Evolutionary conservation across 371 early-diverging fungal genomes (phyloP).

Genomic region (Mortierella sp.): DNA sequence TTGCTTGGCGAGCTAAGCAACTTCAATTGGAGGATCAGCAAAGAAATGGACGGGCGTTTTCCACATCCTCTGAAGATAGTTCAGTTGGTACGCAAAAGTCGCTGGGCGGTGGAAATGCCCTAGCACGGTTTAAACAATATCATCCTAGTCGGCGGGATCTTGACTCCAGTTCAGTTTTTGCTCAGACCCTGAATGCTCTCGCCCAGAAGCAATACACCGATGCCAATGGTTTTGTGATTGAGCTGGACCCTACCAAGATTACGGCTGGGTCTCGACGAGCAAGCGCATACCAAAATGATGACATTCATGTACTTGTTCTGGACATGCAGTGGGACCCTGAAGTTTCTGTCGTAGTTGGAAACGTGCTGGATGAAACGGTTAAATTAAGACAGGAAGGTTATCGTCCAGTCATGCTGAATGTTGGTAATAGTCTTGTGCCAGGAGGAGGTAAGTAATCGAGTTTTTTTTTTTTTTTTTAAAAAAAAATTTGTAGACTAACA

Average conservation of each 20-base stretch:
- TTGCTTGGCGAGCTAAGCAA: constrained; percentile 45
- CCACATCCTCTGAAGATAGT: background rate
- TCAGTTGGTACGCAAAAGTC: background rate
- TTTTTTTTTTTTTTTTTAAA: background rate
- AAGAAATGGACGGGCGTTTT: background rate
- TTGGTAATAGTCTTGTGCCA: constrained; percentile 40
- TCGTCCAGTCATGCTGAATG: constrained; percentile 53
- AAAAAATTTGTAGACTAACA: background rate
- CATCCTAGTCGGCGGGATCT: constrained; percentile 40
- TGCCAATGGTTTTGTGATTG: constrained; percentile 43
- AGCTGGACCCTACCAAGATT: constrained; percentile 48
- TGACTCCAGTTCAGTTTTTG: constrained; percentile 35
- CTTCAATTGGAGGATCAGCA: constrained; percentile 11
- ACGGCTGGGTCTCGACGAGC: constrained; percentile 53
- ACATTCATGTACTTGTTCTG: constrained; percentile 52
- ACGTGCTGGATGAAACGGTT: constrained; percentile 48
- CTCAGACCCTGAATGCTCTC: constrained; percentile 35
- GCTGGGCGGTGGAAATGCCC: constrained; percentile 1
- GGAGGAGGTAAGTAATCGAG: constrained; percentile 41
- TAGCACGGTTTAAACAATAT: constrained; percentile 46
- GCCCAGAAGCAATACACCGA: constrained; percentile 42
- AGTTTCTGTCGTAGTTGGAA: constrained; percentile 52
- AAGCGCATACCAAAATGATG: constrained; percentile 43
- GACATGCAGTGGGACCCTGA: constrained; percentile 57
- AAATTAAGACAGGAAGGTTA: constrained; percentile 53